Percentiles rank a stretch among this genome's conserved stretches.
Conservation (phyloP, 2,329 filamentous ascomycete genomes). For the Monosporascus sp. region DNA sequence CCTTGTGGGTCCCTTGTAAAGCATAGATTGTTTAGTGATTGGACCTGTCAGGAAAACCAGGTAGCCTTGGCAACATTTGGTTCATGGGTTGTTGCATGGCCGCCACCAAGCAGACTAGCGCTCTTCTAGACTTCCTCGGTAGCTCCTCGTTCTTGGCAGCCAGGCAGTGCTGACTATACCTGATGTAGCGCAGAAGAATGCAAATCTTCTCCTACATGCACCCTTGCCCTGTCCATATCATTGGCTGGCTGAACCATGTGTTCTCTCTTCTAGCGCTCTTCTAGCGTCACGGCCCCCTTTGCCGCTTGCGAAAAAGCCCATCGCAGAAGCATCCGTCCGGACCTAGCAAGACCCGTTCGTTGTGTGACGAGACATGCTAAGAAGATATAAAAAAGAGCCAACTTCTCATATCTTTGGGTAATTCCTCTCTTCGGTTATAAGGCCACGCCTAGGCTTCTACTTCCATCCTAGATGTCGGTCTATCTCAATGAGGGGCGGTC, state of each 20-base stretch:
- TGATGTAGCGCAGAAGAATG: neutral
- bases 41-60: neutral
- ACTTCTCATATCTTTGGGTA: no score
- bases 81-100: neutral
- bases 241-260: constrained; percentile 15
- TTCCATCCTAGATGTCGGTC: no score
- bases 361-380: neutral
- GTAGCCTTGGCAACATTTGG: neutral
- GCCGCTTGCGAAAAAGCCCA: neutral
- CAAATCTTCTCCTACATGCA: neutral
- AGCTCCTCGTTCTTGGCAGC: neutral
- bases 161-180: neutral
- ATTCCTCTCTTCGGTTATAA: no score
- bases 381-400: no score
- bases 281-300: constrained; percentile 26
- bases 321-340: neutral
- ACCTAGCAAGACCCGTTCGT: constrained; percentile 2
- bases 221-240: constrained; percentile 8
- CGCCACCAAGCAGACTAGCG: neutral
- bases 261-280: constrained; percentile 32
- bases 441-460: no score
- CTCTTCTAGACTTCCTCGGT: neutral
- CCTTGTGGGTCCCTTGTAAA: neutral
- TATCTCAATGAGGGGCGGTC: no score
- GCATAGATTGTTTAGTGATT: neutral